phyloP scores from a whole-genome alignment of 106 monocot genomes.

The Triglochin maritima region DNA sequence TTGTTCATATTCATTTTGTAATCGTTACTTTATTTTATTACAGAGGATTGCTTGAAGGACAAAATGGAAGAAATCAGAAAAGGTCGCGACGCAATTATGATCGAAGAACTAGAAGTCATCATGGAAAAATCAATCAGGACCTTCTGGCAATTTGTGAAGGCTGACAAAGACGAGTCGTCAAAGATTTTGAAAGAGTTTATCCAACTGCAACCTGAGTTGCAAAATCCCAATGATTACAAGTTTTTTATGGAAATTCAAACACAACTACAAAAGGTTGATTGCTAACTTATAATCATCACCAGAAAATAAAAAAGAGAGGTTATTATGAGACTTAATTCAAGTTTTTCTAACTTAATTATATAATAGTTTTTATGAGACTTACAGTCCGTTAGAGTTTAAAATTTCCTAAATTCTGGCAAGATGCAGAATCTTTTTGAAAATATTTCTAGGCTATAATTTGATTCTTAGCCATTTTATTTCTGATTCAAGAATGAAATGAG shows the following conservation, averaged over 20 bases:
- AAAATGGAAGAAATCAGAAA: conserved; percentile 30
- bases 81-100: conserved; percentile 20
- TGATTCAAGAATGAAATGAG: too few species aligned
- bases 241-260: conserved; percentile 40
- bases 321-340: too few species aligned
- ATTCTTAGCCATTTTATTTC: too few species aligned
- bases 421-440: too few species aligned
- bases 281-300: neutral
- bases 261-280: conserved; percentile 48
- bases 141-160: conserved; percentile 79
- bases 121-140: conserved; percentile 60
- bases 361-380: too few species aligned
- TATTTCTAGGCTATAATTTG: too few species aligned
- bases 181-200: conserved; percentile 45
- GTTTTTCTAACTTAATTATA: too few species aligned
- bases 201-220: conserved; percentile 41
- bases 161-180: conserved; percentile 55
- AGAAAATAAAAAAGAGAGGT: too few species aligned
- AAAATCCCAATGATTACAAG: conserved; percentile 42
- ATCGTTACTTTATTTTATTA: neutral
- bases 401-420: too few species aligned
- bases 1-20: neutral
- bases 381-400: too few species aligned
- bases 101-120: conserved; percentile 47
- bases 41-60: conserved; percentile 69